These are phyloP conservation scores for Acer yangbiense DNA, from an alignment of 345 rosid genomes.

Conservation along the genomic window DNA sequence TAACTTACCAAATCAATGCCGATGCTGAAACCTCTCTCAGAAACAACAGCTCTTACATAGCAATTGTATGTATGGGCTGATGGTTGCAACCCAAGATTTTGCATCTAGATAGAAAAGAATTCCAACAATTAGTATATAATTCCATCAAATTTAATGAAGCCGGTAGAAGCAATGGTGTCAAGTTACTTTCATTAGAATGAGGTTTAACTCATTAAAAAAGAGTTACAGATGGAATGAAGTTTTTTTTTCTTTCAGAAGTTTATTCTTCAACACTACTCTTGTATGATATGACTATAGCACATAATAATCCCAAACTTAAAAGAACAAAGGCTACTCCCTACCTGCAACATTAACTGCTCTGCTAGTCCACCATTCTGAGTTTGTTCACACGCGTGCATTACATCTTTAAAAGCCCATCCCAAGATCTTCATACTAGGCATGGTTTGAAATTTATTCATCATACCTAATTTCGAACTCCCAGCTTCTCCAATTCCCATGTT, in stretches of 20 bases:
- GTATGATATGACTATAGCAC: not conserved
- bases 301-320: not conserved
- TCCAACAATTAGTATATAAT: conserved; percentile 13
- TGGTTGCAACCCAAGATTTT: conserved; percentile 70
- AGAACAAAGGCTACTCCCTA: conserved; percentile 24
- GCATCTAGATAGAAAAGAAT: conserved; percentile 55
- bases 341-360: conserved; percentile 75
- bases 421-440: conserved; percentile 38
- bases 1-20: conserved; percentile 65
- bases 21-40: conserved; percentile 40
- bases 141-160: conserved; percentile 1
- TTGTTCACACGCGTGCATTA: conserved; percentile 67
- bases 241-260: not conserved
- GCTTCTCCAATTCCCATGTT: conserved; percentile 25
- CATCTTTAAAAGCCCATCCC: conserved; percentile 58
- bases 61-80: conserved; percentile 64
- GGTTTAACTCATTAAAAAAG: not conserved
- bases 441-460: conserved; percentile 23
- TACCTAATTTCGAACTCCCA: conserved; percentile 24
- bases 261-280: conserved; percentile 1
- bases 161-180: not conserved
- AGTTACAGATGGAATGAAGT: not conserved
- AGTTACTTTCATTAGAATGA: not conserved
- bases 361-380: conserved; percentile 58
- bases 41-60: conserved; percentile 62